These are phyloP conservation scores for Melaleuca alternifolia DNA, from an alignment of 345 rosid species.

Conservation along the genomic window DNA sequence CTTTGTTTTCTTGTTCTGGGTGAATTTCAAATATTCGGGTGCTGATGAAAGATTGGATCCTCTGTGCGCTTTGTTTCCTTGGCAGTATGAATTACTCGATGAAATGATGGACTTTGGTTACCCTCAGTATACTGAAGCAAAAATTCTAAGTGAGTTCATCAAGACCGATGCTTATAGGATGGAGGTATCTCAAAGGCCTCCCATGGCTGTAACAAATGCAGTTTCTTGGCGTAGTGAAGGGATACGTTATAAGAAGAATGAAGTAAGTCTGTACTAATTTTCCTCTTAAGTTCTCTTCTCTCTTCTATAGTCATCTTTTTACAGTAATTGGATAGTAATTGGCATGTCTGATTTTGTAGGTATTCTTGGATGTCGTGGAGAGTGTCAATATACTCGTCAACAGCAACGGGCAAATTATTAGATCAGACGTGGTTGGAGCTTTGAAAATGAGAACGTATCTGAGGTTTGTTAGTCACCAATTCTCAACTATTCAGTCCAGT, in stretches of 20 bases:
- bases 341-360: slow-evolving; percentile 32
- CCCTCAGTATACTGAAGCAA: slow-evolving; percentile 94
- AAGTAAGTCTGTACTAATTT: slow-evolving; percentile 27
- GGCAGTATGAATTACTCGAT: slow-evolving; percentile 93
- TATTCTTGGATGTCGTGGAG: slow-evolving; percentile 92
- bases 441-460: slow-evolving; percentile 94
- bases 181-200: slow-evolving; percentile 96
- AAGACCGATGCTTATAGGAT: slow-evolving; percentile 96
- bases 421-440: slow-evolving; percentile 97
- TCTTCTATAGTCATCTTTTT: not conserved
- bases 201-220: slow-evolving; percentile 98
- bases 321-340: not conserved
- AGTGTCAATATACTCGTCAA: slow-evolving; percentile 93
- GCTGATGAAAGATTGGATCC: not conserved
- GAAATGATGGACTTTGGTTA: slow-evolving; percentile 99
- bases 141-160: slow-evolving; percentile 85
- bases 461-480: slow-evolving; percentile 36
- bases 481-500: not conserved
- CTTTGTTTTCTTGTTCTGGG: not conserved
- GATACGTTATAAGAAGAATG: slow-evolving; percentile 81
- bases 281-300: not conserved
- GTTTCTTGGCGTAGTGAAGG: slow-evolving; percentile 99
- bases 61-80: not conserved
- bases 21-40: not conserved
- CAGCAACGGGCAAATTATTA: slow-evolving; percentile 86